phyloP scores from a whole-genome alignment of 257 asterid genomes.

The Parsonsia alboflavescens region DNA sequence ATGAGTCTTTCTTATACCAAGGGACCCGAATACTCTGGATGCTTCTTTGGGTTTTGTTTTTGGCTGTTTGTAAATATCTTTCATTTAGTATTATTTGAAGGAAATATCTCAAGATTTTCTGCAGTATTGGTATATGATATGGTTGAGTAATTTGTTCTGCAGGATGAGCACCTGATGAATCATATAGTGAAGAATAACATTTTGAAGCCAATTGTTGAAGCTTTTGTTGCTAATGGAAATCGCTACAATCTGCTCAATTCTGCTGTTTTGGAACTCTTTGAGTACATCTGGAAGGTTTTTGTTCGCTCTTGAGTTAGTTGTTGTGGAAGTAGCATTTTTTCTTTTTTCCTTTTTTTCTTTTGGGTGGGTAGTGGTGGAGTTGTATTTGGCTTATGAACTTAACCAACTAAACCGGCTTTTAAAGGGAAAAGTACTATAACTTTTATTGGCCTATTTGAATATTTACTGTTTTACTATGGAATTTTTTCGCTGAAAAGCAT shows the following conservation, averaged over 20 bases:
- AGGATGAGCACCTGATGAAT: slow-evolving; percentile 92
- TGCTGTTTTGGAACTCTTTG: slow-evolving; percentile 85
- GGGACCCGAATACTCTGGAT: not conserved
- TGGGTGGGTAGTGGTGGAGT: too few relatives aligned
- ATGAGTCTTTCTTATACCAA: not conserved
- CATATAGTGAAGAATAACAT: slow-evolving; percentile 73
- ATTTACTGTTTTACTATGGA: not conserved
- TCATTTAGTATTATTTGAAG: not conserved
- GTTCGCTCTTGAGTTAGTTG: slow-evolving; percentile 4
- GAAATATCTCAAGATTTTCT: not conserved
- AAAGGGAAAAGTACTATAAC: too few relatives aligned
- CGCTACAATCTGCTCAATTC: slow-evolving; percentile 97
- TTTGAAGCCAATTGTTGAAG: slow-evolving; percentile 79
- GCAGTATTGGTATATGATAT: not conserved
- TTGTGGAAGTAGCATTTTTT: not conserved
- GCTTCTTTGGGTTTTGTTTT: not conserved
- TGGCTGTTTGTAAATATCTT: not conserved
- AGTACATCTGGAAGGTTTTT: slow-evolving; percentile 73
- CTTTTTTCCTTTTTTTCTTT: too few relatives aligned
- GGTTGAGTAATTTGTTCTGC: slow-evolving; percentile 27
- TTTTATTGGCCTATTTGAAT: not conserved
- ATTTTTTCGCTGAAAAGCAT: not conserved
- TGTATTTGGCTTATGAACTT: not conserved
- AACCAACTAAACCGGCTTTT: not conserved
- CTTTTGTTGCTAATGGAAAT: slow-evolving; percentile 76